Percentiles rank a stretch among this genome's conserved stretches.
Conservation (phyloP, 176 grass and related monocot genomes). For the Carex cristatella region DNA sequence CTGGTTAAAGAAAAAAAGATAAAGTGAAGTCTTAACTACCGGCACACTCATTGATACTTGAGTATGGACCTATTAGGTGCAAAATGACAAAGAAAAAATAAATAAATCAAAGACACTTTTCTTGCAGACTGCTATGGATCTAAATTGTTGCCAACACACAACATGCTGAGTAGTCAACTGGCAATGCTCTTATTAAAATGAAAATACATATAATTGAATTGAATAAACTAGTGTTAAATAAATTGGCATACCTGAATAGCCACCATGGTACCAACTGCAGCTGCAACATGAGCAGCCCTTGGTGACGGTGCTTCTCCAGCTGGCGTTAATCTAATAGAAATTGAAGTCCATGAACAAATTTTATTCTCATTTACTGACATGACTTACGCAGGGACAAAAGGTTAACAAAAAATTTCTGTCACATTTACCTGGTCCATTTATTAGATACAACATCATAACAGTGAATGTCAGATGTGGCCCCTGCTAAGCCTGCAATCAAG, state of each 20-base stretch:
- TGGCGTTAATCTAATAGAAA: slow-evolving; percentile 70
- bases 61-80: not conserved
- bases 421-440: slow-evolving; percentile 83
- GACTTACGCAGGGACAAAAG: not conserved
- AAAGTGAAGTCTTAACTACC: not conserved
- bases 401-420: not conserved
- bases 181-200: not conserved
- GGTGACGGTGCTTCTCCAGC: slow-evolving; percentile 94
- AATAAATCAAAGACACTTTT: not conserved
- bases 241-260: slow-evolving; percentile 77
- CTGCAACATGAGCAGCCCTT: slow-evolving; percentile 92
- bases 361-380: not conserved
- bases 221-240: not conserved
- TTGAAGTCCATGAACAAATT: slow-evolving; percentile 12
- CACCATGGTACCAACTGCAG: slow-evolving; percentile 99
- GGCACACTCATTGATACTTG: not conserved
- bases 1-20: not conserved
- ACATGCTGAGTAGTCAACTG: not conserved
- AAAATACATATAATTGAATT: not conserved
- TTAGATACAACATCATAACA: slow-evolving; percentile 86
- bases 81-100: not conserved
- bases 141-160: not conserved
- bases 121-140: not conserved
- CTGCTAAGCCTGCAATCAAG: slow-evolving; percentile 72
- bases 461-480: slow-evolving; percentile 86